Evolutionary conservation across 108 stramenopile genomes (phyloP).

Genomic region (Pseudonitzschia delicatissima): DNA sequence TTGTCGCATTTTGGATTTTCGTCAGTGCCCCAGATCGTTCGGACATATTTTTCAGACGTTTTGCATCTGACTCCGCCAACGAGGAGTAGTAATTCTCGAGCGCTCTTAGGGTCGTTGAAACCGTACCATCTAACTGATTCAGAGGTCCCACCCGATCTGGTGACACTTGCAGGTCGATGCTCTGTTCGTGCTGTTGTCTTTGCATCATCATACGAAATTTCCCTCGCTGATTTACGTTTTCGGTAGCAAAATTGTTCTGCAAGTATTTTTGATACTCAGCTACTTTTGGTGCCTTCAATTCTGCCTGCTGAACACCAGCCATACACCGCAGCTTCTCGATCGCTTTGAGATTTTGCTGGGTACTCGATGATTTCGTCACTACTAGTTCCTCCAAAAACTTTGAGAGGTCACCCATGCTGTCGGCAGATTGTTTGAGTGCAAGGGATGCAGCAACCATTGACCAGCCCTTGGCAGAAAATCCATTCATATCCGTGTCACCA

Average conservation of each 20-base stretch:
- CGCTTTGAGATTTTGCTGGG: slow-evolving; percentile 6
- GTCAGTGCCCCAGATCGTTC: slow-evolving; percentile 30
- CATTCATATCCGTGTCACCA: slow-evolving; percentile 52
- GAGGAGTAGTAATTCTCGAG: slow-evolving; percentile 50
- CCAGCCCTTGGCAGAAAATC: slow-evolving; percentile 58
- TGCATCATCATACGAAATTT: neutral
- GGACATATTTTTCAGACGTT: slow-evolving; percentile 43
- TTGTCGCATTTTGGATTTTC: slow-evolving; percentile 26
- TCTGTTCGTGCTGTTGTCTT: neutral
- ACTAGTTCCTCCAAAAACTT: slow-evolving; percentile 25
- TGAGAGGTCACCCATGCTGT: slow-evolving; percentile 21
- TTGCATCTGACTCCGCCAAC: slow-evolving; percentile 36
- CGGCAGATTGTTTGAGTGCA: slow-evolving; percentile 39
- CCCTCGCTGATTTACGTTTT: neutral
- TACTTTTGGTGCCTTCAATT: slow-evolving; percentile 1
- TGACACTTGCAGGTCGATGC: neutral
- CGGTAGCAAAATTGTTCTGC: neutral
- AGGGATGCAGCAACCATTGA: slow-evolving; percentile 33
- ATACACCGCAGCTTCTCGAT: slow-evolving; percentile 6
- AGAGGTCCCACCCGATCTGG: slow-evolving; percentile 30
- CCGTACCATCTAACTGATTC: neutral
- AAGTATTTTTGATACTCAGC: slow-evolving; percentile 5
- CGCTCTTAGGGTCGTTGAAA: slow-evolving; percentile 32
- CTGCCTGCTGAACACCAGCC: neutral
- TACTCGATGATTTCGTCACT: slow-evolving; percentile 12